phyloP scores from a whole-genome alignment of 2,329 filamentous ascomycete species.

The Cordyceps javanica region DNA sequence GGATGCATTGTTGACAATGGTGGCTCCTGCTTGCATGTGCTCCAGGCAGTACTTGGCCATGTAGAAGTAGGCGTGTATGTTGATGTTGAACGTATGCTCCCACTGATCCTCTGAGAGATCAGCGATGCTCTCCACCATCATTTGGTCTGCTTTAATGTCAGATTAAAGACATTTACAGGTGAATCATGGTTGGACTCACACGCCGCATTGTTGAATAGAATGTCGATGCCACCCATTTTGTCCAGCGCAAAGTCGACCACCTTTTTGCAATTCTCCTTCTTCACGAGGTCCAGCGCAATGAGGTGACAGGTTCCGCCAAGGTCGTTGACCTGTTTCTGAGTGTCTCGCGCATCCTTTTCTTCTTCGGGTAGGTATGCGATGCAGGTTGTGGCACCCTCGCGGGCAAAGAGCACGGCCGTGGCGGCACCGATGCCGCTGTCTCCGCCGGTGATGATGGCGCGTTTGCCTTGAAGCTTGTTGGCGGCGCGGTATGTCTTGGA shows the following conservation, averaged over 20 bases:
- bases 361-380: constrained; percentile 73
- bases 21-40: constrained; percentile 67
- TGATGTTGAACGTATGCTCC: constrained; percentile 72
- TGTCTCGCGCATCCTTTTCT: constrained; percentile 68
- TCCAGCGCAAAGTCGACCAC: constrained; percentile 61
- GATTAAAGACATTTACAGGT: too few relatives aligned
- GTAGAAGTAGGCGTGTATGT: constrained; percentile 79
- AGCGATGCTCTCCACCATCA: constrained; percentile 64
- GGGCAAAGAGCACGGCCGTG: constrained; percentile 69
- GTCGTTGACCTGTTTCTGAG: constrained; percentile 62
- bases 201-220: constrained; percentile 68
- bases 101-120: constrained; percentile 73
- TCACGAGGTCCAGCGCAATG: constrained; percentile 57
- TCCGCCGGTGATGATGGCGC: constrained; percentile 73
- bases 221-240: constrained; percentile 63
- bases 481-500: constrained; percentile 68
- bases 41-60: constrained; percentile 70
- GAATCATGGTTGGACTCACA: constrained; percentile 52
- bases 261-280: constrained; percentile 62
- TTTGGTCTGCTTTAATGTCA: constrained; percentile 35
- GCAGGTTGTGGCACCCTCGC: constrained; percentile 70
- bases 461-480: constrained; percentile 68
- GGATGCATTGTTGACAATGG: constrained; percentile 81
- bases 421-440: constrained; percentile 75
- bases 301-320: constrained; percentile 61